Evolutionary conservation across 148 eudicot genomes (phyloP), one percentile per base, ranked within the genome.

Genomic region (Fagopyrum esculentum): DNA sequence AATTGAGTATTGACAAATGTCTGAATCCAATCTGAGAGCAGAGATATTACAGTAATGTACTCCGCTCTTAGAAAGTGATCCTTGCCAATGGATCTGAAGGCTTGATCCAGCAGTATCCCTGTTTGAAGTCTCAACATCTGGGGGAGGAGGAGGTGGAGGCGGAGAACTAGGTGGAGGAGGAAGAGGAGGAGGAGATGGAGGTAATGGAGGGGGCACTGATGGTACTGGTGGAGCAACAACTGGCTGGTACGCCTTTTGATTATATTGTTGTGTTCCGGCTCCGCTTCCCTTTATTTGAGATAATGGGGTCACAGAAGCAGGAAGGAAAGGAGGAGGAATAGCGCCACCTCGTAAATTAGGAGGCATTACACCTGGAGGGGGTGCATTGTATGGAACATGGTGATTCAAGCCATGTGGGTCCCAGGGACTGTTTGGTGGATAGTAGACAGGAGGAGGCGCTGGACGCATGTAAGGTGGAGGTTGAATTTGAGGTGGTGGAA

Each of bases 31-130:
- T 76, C 95, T 87, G 45, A 79, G 81, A 16, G 97, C 97, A 81
- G 80, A 77, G 75, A 92, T 75, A 64, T 84, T 86, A 78, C 97
- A 92, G 77, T 89, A 96, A 63, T 88, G 89, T 77, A 93, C 92
- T 47, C 98, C 98, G 77, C 98, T 96, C 84, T 96, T 96, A 49
- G 90, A 87, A 72, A 96, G 83, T 35, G 88, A 74, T 35, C 99
- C 99, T 83, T 87, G 97, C 99, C 99, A 96, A 69, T 78, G 84
- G 78, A 80, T 80, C 64, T 80, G 83, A 72, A 56, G n/a, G 77
- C 76, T 64, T 11, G 61, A 73, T 68, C 73, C 82, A 64, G 82
- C 56, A 77, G 72, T 56, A 13, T 75, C 85, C 56, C 70, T 9
- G 52, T 77, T 72, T 17, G 83, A 80, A 77, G 84, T 75, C 79